Evolutionary conservation across 345 rosid genomes (phyloP).

Genomic region (Ailanthus altissimus): DNA sequence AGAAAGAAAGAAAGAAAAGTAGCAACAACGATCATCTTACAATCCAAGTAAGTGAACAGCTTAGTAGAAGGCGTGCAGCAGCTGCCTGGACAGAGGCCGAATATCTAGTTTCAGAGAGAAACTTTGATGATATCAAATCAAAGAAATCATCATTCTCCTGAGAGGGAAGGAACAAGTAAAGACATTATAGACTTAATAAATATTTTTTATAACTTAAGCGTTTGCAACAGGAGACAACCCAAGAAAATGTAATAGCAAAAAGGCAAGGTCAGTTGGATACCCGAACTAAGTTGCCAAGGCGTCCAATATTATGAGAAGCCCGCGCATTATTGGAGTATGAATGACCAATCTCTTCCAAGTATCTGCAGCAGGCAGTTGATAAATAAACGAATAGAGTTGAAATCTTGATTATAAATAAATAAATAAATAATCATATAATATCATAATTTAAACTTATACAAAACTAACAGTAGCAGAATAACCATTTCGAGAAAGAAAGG

Average conservation of each 20-base stretch:
- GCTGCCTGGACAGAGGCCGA: conserved; percentile 82
- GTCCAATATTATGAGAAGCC: conserved; percentile 75
- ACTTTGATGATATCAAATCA: conserved; percentile 85
- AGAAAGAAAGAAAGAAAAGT: too few species aligned
- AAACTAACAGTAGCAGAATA: not conserved
- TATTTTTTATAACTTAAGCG: not conserved
- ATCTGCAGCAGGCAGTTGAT: conserved; percentile 41
- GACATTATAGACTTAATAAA: not conserved
- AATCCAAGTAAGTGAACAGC: conserved; percentile 79
- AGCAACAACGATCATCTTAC: conserved; percentile 37
- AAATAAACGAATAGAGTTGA: not conserved
- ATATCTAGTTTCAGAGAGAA: conserved; percentile 73
- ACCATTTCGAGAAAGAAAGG: not conserved
- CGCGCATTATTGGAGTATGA: conserved; percentile 60
- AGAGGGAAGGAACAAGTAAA: conserved; percentile 11
- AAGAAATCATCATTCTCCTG: conserved; percentile 99
- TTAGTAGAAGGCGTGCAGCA: conserved; percentile 75
- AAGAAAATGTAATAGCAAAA: conserved; percentile 1
- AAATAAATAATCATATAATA: not conserved
- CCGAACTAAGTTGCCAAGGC: conserved; percentile 72
- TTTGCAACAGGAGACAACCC: not conserved
- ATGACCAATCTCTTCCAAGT: conserved; percentile 52
- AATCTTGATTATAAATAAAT: not conserved
- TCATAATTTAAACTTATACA: not conserved
- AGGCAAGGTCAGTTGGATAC: conserved; percentile 35